Evolutionary conservation across 2,329 filamentous ascomycete genomes (phyloP).

Genomic region (Fusarium oxysporum): DNA sequence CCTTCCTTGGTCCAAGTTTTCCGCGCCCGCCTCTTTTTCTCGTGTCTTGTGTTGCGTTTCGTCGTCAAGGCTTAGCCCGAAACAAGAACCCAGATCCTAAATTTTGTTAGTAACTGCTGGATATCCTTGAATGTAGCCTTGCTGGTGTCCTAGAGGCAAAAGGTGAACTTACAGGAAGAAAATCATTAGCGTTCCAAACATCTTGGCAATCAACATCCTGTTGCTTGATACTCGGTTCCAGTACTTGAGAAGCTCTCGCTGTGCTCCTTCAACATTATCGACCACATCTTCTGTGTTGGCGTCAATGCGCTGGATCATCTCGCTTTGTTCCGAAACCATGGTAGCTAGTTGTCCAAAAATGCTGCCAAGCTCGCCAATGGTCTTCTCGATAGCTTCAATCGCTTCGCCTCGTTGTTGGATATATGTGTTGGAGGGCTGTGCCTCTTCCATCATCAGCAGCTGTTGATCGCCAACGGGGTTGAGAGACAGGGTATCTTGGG

Average conservation of each 20-base stretch:
- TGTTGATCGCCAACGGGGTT: slow-evolving; percentile 87
- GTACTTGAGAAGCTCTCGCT: slow-evolving; percentile 95
- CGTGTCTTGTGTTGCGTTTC: slow-evolving; percentile 10
- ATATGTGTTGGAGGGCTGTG: slow-evolving; percentile 85
- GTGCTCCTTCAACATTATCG: slow-evolving; percentile 97
- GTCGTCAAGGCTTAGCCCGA: slow-evolving; percentile 47
- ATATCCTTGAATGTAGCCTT: not conserved
- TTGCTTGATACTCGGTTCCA: slow-evolving; percentile 96
- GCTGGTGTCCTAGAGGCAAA: not conserved
- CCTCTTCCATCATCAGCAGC: slow-evolving; percentile 92
- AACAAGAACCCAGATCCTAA: slow-evolving; percentile 55
- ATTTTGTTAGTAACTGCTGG: slow-evolving; percentile 17
- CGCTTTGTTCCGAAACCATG: slow-evolving; percentile 97
- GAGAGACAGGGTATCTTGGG: slow-evolving; percentile 81
- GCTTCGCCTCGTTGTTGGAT: slow-evolving; percentile 94
- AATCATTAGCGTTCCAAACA: slow-evolving; percentile 88
- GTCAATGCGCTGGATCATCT: slow-evolving; percentile 97
- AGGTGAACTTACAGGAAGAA: slow-evolving; percentile 74
- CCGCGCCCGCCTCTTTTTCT: slow-evolving; percentile 23
- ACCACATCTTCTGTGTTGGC: slow-evolving; percentile 98
- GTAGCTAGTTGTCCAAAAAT: slow-evolving; percentile 95
- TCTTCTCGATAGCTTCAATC: slow-evolving; percentile 96
- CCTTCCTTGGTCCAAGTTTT: slow-evolving; percentile 19
- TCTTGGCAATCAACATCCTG: slow-evolving; percentile 90
- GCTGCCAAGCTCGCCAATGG: slow-evolving; percentile 87